A percentile compares a stretch with the other conserved stretches of the same genome.
These are phyloP conservation scores for Dichomitus squalens DNA, from an alignment of 1,284 basidiomycete species.

Conservation along the genomic window DNA sequence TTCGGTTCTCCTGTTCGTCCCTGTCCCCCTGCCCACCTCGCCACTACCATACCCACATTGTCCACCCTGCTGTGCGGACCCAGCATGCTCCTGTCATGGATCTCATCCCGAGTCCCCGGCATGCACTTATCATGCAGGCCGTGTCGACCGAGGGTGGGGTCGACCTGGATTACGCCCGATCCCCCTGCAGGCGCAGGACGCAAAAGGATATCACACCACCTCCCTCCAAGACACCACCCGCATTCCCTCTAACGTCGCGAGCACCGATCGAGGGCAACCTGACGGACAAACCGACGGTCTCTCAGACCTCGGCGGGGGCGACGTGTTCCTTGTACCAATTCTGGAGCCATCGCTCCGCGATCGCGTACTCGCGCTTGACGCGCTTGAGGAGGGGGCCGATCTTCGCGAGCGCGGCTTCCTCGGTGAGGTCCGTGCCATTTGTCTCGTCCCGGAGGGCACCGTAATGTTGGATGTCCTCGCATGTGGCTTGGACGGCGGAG, in stretches of 20 bases:
- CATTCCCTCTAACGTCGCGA: not conserved
- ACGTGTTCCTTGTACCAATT: slow-evolving; percentile 43
- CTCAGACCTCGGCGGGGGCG: slow-evolving; percentile 15
- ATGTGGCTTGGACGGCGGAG: slow-evolving; percentile 76
- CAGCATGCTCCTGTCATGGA: not conserved
- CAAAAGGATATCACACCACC: not conserved
- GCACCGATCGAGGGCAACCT: not conserved
- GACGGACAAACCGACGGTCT: not conserved
- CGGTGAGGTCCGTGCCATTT: slow-evolving; percentile 45
- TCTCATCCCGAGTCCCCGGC: no score
- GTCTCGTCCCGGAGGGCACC: slow-evolving; percentile 64
- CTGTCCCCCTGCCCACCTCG: slow-evolving; percentile 1
- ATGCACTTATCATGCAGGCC: no score
- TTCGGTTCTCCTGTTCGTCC: slow-evolving; percentile 3
- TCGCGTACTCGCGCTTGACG: slow-evolving; percentile 59
- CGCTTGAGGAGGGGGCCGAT: slow-evolving; percentile 57
- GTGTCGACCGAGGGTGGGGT: not conserved
- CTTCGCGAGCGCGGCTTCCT: slow-evolving; percentile 62
- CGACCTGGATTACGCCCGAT: not conserved
- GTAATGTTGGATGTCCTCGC: slow-evolving; percentile 90
- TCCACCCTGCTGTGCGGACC: not conserved
- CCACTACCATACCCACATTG: not conserved
- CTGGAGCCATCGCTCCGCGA: slow-evolving; percentile 58
- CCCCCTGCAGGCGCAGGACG: not conserved
- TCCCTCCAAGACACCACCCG: not conserved